Evolutionary conservation across 1,284 basidiomycete species (phyloP).

Genomic region (Xerocomus amazonicus): DNA sequence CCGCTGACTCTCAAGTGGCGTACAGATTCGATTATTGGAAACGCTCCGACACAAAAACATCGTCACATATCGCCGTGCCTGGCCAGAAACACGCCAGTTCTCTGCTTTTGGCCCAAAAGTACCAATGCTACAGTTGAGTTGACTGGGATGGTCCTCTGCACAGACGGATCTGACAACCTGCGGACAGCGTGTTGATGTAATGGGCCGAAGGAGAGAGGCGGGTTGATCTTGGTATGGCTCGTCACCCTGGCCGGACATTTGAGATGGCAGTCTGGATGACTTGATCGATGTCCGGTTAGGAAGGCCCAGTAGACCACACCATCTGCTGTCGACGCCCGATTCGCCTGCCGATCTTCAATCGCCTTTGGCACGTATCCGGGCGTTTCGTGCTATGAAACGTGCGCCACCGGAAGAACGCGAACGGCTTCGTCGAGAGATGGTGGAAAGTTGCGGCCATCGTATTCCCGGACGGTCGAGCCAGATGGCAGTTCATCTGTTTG

Average conservation of each 20-base stretch:
- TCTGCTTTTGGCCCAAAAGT: slow-evolving; percentile 82
- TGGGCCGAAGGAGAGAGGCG: slow-evolving; percentile 84
- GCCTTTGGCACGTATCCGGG: slow-evolving; percentile 67
- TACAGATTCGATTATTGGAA: slow-evolving; percentile 76
- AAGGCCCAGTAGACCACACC: slow-evolving; percentile 42
- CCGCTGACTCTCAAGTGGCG: not conserved
- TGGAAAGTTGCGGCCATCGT: slow-evolving; percentile 24
- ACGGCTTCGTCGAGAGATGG: slow-evolving; percentile 50
- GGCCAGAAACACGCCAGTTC: slow-evolving; percentile 87
- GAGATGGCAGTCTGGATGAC: slow-evolving; percentile 63
- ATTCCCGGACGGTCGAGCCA: slow-evolving; percentile 13
- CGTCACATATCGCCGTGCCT: slow-evolving; percentile 92
- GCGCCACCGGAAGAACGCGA: slow-evolving; percentile 65
- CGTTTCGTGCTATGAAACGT: slow-evolving; percentile 66
- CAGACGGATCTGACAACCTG: slow-evolving; percentile 4
- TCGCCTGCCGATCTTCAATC: slow-evolving; percentile 42
- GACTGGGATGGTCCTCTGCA: not conserved
- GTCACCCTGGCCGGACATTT: slow-evolving; percentile 1
- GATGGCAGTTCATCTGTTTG: too few relatives aligned
- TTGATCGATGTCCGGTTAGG: slow-evolving; percentile 78
- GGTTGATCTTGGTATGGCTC: not conserved
- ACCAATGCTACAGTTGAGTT: slow-evolving; percentile 71
- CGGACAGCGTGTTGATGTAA: slow-evolving; percentile 80
- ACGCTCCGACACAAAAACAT: slow-evolving; percentile 89
- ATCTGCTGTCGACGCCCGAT: slow-evolving; percentile 38